These are phyloP conservation scores for Boeremia lycopersici DNA, from an alignment of 2,329 filamentous ascomycete genomes.

Conservation along the genomic window DNA sequence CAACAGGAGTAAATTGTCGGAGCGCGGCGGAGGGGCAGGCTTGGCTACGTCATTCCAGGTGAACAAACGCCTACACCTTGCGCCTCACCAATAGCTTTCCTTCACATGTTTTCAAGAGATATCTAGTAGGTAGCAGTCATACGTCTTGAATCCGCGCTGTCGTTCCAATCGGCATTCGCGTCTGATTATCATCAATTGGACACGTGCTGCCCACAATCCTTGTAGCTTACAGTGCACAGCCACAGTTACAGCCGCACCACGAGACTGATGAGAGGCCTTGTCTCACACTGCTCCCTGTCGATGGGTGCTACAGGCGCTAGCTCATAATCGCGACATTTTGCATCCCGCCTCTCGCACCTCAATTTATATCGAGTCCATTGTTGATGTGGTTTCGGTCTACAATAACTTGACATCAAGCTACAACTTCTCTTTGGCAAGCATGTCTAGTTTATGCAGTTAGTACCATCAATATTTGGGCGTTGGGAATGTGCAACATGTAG, in stretches of 20 bases:
- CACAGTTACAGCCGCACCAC: slow-evolving; percentile 27
- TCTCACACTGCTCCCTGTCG: slow-evolving; percentile 17
- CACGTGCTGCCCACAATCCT: neutral
- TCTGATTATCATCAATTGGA: neutral
- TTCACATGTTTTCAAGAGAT: neutral
- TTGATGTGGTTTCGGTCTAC: too few species aligned
- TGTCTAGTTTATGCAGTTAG: slow-evolving; percentile 30
- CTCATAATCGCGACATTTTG: neutral
- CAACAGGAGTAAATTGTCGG: slow-evolving; percentile 27
- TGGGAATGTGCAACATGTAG: neutral
- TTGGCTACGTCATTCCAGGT: slow-evolving; percentile 11
- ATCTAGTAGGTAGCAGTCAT: neutral
- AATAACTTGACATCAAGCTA: slow-evolving; percentile 14
- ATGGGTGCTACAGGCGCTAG: slow-evolving; percentile 1
- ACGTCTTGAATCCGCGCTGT: neutral
- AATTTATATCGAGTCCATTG: neutral
- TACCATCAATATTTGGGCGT: neutral
- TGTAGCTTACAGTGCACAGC: slow-evolving; percentile 15
- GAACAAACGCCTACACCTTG: neutral
- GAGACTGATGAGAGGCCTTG: slow-evolving; percentile 14
- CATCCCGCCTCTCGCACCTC: neutral
- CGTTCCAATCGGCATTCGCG: neutral
- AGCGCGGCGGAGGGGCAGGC: slow-evolving; percentile 21
- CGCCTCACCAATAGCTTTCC: neutral
- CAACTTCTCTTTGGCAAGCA: slow-evolving; percentile 47